Conservation (phyloP, 2,329 filamentous ascomycete species). For the Endocalyx cinctus region DNA sequence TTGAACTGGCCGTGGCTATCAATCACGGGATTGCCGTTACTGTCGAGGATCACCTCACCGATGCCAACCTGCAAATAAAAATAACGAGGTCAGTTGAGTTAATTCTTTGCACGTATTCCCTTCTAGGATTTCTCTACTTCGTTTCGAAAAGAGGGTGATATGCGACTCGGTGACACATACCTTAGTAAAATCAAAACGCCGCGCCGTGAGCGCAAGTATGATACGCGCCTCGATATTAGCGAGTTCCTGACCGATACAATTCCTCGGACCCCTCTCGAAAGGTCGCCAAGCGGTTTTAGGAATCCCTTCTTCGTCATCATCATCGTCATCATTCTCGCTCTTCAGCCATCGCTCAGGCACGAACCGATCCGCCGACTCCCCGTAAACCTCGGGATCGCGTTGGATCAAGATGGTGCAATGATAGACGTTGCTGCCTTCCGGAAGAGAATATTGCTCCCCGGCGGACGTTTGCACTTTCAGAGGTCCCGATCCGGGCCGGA, state of each 20-base stretch:
- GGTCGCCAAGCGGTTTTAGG: conserved; percentile 4
- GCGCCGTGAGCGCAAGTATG: conserved; percentile 1
- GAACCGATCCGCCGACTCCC: conserved; percentile 6
- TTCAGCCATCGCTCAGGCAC: conserved; percentile 6
- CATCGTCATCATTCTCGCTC: background rate
- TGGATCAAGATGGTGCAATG: conserved; percentile 5
- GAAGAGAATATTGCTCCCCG: conserved; percentile 9
- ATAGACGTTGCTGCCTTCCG: conserved; percentile 14
- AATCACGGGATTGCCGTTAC: conserved; percentile 6
- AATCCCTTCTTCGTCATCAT: conserved; percentile 1
- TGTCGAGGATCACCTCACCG: conserved; percentile 18
- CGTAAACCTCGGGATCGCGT: conserved; percentile 6
- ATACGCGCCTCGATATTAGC: conserved; percentile 4
- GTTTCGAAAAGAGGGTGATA: too few species aligned
- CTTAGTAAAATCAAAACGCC: conserved; percentile 4
- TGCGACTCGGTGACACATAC: too few species aligned
- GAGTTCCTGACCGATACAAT: conserved; percentile 4
- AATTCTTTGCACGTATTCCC: too few species aligned
- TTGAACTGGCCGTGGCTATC: conserved; percentile 5
- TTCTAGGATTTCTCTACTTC: too few species aligned
- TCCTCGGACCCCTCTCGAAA: conserved; percentile 5
- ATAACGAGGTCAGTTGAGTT: too few species aligned
- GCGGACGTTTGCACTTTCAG: conserved; percentile 9
- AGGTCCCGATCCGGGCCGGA: conserved; percentile 7
- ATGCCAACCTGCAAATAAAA: conserved; percentile 27